A percentile compares a stretch with the other conserved stretches of the same genome.
These are phyloP conservation scores for Adansonia rubrostipa DNA, from an alignment of 441 rosid genomes.

Conservation along the genomic window DNA sequence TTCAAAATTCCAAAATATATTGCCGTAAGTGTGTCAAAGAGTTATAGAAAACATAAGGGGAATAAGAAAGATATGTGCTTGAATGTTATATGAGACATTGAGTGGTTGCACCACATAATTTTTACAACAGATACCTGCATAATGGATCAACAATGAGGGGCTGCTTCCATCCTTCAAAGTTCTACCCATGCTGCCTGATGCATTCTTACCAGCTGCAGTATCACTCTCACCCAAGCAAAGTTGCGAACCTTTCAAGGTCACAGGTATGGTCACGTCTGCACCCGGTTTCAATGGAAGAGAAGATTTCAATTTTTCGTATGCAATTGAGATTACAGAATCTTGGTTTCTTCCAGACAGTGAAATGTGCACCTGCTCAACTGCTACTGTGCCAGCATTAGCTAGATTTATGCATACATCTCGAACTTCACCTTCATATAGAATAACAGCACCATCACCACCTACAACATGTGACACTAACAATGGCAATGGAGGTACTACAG, in stretches of 20 bases:
- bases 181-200: constrained; percentile 63
- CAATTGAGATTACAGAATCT: constrained; percentile 83
- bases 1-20: background rate
- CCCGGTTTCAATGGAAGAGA: constrained; percentile 95
- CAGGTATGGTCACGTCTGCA: constrained; percentile 68
- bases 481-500: constrained; percentile 82
- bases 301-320: constrained; percentile 66
- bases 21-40: background rate
- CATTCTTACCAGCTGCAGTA: constrained; percentile 52
- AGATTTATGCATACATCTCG: constrained; percentile 81
- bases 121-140: constrained; percentile 63
- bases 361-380: constrained; percentile 89
- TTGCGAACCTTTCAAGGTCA: constrained; percentile 94
- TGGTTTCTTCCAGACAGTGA: constrained; percentile 94
- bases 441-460: constrained; percentile 89
- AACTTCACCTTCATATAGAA: constrained; percentile 95
- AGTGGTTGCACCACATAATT: background rate
- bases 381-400: constrained; percentile 93
- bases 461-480: constrained; percentile 78
- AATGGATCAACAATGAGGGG: constrained; percentile 84
- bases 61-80: constrained; percentile 9
- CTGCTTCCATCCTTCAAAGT: constrained; percentile 73
- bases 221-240: constrained; percentile 67
- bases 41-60: background rate
- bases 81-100: background rate